Base-by-base conservation (phyloP, 495 filamentous ascomycete species). In the Penicillium subrubescens region DNA sequence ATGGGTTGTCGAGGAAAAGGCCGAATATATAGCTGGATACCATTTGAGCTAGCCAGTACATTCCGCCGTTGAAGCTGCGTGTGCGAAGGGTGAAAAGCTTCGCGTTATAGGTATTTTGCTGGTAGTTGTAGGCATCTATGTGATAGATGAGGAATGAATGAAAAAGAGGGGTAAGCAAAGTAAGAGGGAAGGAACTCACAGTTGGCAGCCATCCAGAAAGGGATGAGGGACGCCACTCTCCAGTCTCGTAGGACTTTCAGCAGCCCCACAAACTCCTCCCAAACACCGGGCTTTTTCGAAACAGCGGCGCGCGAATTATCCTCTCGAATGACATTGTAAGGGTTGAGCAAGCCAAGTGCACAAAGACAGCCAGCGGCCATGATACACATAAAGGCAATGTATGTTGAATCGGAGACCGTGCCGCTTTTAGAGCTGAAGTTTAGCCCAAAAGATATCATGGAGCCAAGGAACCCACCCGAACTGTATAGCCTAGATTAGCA, bases 331-430 rank as follows among this genome's bases (percentile, higher is more conserved):
- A 60, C 58, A 52, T 52, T 37, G 43, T 60, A 52, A 8, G 58
- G 58, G 27, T 52, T 60, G 10, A 60, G 34, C 10, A 60, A n/a
- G 3, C 15, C 58, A 23, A 60, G 44, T 19, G 44, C 29, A 31
- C 44, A 60, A 10, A 25, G 19, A 25, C 58, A 60, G 1, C 58
- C 58, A 27, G 10, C 17, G n/a, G 44, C 58, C 58, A 60, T 60
- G 19, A 60, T 60, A 31, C 58, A 60, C 44, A 60, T 60, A 8
- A 60, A 60, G 14, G 58, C 58, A 19, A 60, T 60, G 29, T 60
- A 60, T 11, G 58, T 60, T 1, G 29, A 15, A 27, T 60, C 58
- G 11, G 58, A 60, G 2, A 60, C 58, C 5, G 58, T 60, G 7
- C 58, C 58, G 1, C 27, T 34, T 8, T 23, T 29, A 12, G 58